Evolutionary conservation across 306 rosid species (phyloP).

Genomic region (Trifolium pratense): DNA sequence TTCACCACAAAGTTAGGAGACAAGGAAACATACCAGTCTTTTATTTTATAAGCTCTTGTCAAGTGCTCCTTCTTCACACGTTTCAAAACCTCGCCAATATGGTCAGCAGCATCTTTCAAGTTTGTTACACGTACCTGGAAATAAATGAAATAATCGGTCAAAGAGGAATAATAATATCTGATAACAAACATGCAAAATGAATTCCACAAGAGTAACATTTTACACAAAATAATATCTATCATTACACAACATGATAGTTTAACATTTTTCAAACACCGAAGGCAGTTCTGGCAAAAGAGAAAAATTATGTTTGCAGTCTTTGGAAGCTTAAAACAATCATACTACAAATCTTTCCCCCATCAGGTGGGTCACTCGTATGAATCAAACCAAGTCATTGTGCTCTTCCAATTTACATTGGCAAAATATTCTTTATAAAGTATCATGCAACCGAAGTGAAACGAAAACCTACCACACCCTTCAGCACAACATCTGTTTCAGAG

Average conservation of each 20-base stretch:
- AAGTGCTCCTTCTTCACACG: slow-evolving; percentile 91
- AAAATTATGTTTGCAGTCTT: not conserved
- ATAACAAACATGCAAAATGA: slow-evolving; percentile 28
- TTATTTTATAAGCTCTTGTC: slow-evolving; percentile 86
- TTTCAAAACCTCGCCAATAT: slow-evolving; percentile 91
- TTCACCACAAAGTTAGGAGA: slow-evolving; percentile 27
- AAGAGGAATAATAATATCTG: not conserved
- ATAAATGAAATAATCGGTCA: slow-evolving; percentile 19
- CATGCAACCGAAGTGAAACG: slow-evolving; percentile 4
- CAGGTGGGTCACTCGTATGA: not conserved
- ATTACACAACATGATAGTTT: not conserved
- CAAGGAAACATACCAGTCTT: slow-evolving; percentile 61
- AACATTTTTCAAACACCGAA: not conserved
- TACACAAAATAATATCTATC: too few relatives aligned
- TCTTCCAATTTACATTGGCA: not conserved
- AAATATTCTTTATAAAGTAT: not conserved
- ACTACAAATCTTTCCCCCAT: not conserved
- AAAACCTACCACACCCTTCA: slow-evolving; percentile 90
- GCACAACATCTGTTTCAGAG: slow-evolving; percentile 86
- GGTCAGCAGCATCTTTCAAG: slow-evolving; percentile 90
- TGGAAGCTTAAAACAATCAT: not conserved
- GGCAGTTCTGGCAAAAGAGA: not conserved
- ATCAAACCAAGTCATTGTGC: not conserved
- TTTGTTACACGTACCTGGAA: slow-evolving; percentile 93
- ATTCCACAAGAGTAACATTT: not conserved